A percentile compares a stretch with the other conserved stretches of the same genome.
These are phyloP conservation scores for Anthracocystis panici-leucophaei DNA, from an alignment of 1,284 basidiomycete genomes.

Conservation along the genomic window DNA sequence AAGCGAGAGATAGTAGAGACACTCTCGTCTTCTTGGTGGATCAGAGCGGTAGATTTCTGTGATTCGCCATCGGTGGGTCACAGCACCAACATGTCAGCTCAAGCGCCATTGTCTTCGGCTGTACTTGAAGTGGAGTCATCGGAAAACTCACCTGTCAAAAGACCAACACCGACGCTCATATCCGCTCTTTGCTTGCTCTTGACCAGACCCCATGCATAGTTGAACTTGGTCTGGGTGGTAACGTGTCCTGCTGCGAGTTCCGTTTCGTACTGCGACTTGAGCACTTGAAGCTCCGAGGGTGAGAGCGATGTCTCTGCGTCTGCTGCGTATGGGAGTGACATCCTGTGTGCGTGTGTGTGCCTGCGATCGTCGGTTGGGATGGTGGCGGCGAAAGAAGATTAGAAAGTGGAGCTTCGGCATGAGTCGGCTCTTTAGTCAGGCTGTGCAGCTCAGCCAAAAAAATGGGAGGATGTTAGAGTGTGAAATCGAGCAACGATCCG, in stretches of 20 bases:
- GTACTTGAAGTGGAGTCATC: background rate
- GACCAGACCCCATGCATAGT: slow-evolving; percentile 84
- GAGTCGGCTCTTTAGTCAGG: slow-evolving; percentile 1
- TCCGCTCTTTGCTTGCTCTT: slow-evolving; percentile 63
- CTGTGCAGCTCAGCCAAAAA: slow-evolving; percentile 20
- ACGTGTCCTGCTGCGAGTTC: slow-evolving; percentile 84
- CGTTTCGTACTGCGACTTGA: slow-evolving; percentile 87
- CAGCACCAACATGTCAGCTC: background rate
- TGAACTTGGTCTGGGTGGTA: slow-evolving; percentile 96
- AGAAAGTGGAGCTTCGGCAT: slow-evolving; percentile 5
- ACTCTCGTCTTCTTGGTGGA: slow-evolving; percentile 88
- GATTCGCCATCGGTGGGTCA: slow-evolving; percentile 13
- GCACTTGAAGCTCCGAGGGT: slow-evolving; percentile 89
- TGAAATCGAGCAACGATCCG: slow-evolving; percentile 9
- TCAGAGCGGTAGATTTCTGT: slow-evolving; percentile 92
- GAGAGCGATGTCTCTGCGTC: slow-evolving; percentile 89
- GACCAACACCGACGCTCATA: slow-evolving; percentile 81
- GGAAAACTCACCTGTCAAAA: slow-evolving; percentile 78
- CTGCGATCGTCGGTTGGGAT: slow-evolving; percentile 4
- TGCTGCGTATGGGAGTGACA: slow-evolving; percentile 86
- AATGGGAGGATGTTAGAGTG: slow-evolving; percentile 10
- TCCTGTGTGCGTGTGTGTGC: slow-evolving; percentile 24
- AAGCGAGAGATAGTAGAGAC: slow-evolving; percentile 94
- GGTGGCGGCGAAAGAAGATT: slow-evolving; percentile 11
- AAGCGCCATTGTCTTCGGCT: background rate